Percentiles rank a stretch among this genome's conserved stretches.
Conservation (phyloP, 2,329 filamentous ascomycete genomes). For the Fonsecaea pedrosoi region DNA sequence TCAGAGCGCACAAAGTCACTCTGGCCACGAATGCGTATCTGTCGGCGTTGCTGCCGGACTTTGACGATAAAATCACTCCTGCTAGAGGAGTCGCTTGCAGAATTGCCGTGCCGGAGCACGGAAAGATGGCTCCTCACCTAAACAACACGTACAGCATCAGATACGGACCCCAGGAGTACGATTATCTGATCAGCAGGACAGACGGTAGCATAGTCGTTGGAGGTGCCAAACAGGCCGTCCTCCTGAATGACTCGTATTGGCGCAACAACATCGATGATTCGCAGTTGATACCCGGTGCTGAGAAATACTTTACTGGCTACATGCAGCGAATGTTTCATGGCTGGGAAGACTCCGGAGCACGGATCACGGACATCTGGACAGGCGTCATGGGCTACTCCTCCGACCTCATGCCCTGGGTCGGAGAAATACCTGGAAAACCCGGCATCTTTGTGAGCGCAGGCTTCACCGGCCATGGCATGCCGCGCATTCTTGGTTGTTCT, state of each 20-base stretch:
- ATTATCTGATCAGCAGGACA: conserved; percentile 70
- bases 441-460: conserved; percentile 64
- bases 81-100: conserved; percentile 64
- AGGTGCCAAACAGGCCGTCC: conserved; percentile 60
- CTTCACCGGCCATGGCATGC: conserved; percentile 74
- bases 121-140: conserved; percentile 40
- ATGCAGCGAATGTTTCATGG: conserved; percentile 49
- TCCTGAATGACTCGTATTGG: conserved; percentile 50
- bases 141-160: conserved; percentile 67
- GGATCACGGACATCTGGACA: conserved; percentile 46
- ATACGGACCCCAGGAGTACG: conserved; percentile 65
- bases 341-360: conserved; percentile 50
- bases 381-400: conserved; percentile 62
- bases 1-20: conserved; percentile 69
- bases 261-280: conserved; percentile 54
- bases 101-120: conserved; percentile 52
- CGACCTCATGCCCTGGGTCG: conserved; percentile 61
- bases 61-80: conserved; percentile 76
- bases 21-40: conserved; percentile 87
- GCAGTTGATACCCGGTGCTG: conserved; percentile 42
- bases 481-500: conserved; percentile 63
- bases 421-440: conserved; percentile 52
- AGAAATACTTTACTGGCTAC: conserved; percentile 50
- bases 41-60: conserved; percentile 72
- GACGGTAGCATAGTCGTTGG: conserved; percentile 66